Evolutionary conservation across 2,329 filamentous ascomycete species (phyloP), one percentile per base, ranked within the genome.

Genomic region (Cytospora schulzeri): DNA sequence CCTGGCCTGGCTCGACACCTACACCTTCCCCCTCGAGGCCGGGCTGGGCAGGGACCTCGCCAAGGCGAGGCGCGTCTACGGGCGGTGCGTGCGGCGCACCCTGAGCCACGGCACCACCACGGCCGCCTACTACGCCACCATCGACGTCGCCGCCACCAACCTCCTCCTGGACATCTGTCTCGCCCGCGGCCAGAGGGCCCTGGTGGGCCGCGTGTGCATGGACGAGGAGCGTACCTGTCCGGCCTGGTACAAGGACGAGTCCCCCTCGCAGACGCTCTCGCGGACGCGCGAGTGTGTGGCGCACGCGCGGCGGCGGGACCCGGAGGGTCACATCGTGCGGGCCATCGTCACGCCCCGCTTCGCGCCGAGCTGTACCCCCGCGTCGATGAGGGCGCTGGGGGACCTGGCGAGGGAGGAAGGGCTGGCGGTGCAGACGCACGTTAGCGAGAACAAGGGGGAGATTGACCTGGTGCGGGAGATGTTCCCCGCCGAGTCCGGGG

Each of bases 201-300:
- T 98, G 69, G 86, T 99, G 50, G 95, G 95, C 35, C 85, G 95
- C 50, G 91, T 96, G n/a, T 97, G 93, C 80, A 98, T 99, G 95
- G 92, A 98, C 75, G 83, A 84, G 33, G 75, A 76, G 0, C 75
- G 78, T 0, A 77, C 90, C 5, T 89, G 87, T 45, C 93, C 93
- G 0, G 83, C 85, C 1, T 91, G 89, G 79, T 98, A 98, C 78
- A 84, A 88, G 26, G 95, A 99, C 74, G 84, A 85, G 64, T 87
- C 84, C 19, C 77, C 87, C 0, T 84, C 84, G 2, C 79, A 82
- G 28, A 83, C 87, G 0, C 62, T 92, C 0, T 69, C 75, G 2
- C 82, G 83, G 45, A 90, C 90, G 0, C 75, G 78, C 31, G 80
- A 80, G 14, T 86, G 82, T 24, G 88, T 96, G 57, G 78, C 79